A percentile compares a stretch with the other conserved stretches of the same genome.
Evolutionary conservation across 257 asterid genomes (phyloP).

Genomic region (Fraxinus anomala): DNA sequence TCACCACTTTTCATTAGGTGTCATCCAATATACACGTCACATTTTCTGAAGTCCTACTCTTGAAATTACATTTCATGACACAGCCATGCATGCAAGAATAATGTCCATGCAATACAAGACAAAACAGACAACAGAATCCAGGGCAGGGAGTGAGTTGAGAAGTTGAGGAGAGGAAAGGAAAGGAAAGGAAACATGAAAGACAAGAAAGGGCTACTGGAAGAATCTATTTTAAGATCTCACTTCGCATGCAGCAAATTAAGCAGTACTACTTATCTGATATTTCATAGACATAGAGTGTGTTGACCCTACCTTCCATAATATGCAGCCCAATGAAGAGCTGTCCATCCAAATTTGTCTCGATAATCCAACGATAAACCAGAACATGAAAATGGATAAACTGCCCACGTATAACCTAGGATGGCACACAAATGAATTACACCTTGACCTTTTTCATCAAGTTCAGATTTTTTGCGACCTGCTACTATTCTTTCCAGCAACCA

Average conservation of each 20-base stretch:
- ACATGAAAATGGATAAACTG: conserved; percentile 72
- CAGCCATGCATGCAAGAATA: background rate
- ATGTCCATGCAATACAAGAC: background rate
- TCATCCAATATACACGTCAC: background rate
- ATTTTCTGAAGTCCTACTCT: background rate
- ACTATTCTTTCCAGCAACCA: conserved; percentile 83
- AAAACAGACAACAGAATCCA: background rate
- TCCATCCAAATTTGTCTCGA: conserved; percentile 95
- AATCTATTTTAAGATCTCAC: conserved; percentile 4
- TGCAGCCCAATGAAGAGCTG: conserved; percentile 99
- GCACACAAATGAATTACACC: conserved; percentile 96
- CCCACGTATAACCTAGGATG: conserved; percentile 92
- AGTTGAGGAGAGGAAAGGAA: too few relatives aligned
- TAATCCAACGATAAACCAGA: conserved; percentile 87
- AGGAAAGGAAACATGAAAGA: background rate
- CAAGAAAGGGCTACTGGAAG: background rate
- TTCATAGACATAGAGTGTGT: background rate
- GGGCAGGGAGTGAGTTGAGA: background rate
- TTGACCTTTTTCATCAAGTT: conserved; percentile 88
- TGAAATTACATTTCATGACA: background rate
- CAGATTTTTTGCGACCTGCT: conserved; percentile 57
- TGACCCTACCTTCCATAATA: conserved; percentile 77
- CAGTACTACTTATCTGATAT: background rate
- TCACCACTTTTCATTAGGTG: background rate
- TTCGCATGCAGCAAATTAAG: background rate